Evolutionary conservation across 2,329 filamentous ascomycete genomes (phyloP), one percentile per base, ranked within the genome.

Genomic region (Diaporthe ampelina): DNA sequence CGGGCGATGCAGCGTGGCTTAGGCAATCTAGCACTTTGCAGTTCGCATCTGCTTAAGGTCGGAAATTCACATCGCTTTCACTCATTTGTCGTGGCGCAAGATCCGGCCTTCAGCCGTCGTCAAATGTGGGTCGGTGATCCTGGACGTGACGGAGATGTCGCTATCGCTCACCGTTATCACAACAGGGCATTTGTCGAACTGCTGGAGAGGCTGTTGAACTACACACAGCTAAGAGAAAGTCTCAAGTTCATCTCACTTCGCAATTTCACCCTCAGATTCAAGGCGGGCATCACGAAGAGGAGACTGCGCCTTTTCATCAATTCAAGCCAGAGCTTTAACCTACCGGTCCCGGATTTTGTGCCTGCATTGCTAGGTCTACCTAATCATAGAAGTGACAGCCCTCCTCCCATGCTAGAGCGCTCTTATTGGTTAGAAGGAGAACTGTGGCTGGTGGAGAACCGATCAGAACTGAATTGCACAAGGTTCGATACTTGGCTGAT

Each of bases 401-500:
- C 21, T 10, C 21, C 21, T 4, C 13, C 21, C 0, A 1, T 24
- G 8, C 8, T 24, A n/a, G 4, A 3, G 2, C 10, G 19, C 48
- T 11, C 21, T 4, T 50, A 11, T 11, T 50, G 48, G 48, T 24
- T 50, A 4, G 21, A 50, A 11, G 21, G 21, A n/a, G 48, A 50
- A 24, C 10, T 50, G 21, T 50, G 48, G 48, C 21, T 50, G 4
- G 6, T 11, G 21, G 1, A 24, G 3, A 5, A 1, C 1, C 8
- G 9, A 3, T 10, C 19, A 0, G 8, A 11, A 1, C 1, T 4
- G 13, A 9, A 11, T 9, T n/a, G 21, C 2, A 50, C 8, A 10
- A 10, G 9, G 3, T 50, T 50, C 2, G 48, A 50, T 24, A n/a
- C 11, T 11, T 50, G 48, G 48, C 21, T 50, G 21, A 3, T 50